Percentiles rank a stretch among this genome's conserved stretches.
phyloP scores from a whole-genome alignment of 1,284 basidiomycete species.

The Microbotryum lychnidis-dioicae region DNA sequence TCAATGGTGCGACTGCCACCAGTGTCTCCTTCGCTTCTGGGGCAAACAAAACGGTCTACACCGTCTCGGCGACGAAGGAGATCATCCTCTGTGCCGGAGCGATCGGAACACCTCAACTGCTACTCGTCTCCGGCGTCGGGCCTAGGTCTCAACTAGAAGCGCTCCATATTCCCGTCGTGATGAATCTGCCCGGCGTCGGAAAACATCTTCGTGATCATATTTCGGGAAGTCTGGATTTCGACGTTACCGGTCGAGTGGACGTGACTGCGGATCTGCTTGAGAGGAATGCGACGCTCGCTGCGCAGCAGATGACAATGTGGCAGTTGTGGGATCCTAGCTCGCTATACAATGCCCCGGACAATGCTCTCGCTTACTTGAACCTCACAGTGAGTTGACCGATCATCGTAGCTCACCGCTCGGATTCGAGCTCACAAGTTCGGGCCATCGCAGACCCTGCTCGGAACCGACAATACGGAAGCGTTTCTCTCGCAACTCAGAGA shows the following conservation, averaged over 20 bases:
- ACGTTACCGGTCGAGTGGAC: constrained; percentile 22
- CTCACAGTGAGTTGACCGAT: constrained; percentile 37
- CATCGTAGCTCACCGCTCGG: too few relatives aligned
- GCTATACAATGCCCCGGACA: constrained; percentile 58
- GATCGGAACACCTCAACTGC: constrained; percentile 45
- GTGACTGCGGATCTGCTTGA: constrained; percentile 33
- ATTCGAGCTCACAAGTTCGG: not conserved
- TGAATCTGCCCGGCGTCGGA: constrained; percentile 57
- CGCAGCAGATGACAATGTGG: constrained; percentile 32
- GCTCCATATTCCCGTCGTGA: constrained; percentile 47
- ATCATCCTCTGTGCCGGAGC: constrained; percentile 55
- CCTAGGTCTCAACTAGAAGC: constrained; percentile 51
- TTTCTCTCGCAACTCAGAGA: constrained; percentile 38
- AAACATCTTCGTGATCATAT: constrained; percentile 38
- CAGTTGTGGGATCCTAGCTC: constrained; percentile 35
- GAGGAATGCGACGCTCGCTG: constrained; percentile 28
- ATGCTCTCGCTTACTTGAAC: constrained; percentile 58
- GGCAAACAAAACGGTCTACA: constrained; percentile 40
- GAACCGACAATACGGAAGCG: constrained; percentile 35
- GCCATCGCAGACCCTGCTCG: constrained; percentile 43
- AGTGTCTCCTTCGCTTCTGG: constrained; percentile 50
- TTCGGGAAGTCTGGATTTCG: constrained; percentile 32
- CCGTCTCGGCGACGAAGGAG: constrained; percentile 51
- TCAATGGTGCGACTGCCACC: constrained; percentile 42
- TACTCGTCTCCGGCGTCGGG: constrained; percentile 65